Percentiles rank a stretch among this genome's conserved stretches.
These are phyloP conservation scores for Boeremia exigua DNA, from an alignment of 2,329 filamentous ascomycete species.

Conservation along the genomic window DNA sequence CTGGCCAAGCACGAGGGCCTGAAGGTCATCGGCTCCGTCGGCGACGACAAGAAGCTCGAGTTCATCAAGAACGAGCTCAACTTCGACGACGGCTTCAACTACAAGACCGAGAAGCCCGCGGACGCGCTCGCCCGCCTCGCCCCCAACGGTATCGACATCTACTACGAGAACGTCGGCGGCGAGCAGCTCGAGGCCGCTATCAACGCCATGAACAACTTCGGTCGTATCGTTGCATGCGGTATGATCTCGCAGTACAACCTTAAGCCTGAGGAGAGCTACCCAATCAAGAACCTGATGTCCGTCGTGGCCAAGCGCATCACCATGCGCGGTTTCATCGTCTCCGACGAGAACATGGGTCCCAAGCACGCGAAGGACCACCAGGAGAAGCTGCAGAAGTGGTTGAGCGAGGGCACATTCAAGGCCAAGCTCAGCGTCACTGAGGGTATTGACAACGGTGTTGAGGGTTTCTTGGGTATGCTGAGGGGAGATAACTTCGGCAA, in stretches of 20 bases:
- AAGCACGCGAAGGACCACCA: slow-evolving; percentile 74
- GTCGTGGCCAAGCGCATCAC: slow-evolving; percentile 72
- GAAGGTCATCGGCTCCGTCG: slow-evolving; percentile 79
- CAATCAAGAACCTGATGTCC: slow-evolving; percentile 69
- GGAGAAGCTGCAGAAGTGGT: slow-evolving; percentile 76
- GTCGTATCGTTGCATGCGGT: slow-evolving; percentile 66
- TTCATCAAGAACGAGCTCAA: slow-evolving; percentile 73
- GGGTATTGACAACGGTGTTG: slow-evolving; percentile 77
- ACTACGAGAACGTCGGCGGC: slow-evolving; percentile 81
- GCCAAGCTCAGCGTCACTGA: slow-evolving; percentile 70
- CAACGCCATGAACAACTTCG: slow-evolving; percentile 66
- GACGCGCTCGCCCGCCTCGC: slow-evolving; percentile 74
- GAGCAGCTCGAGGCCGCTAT: slow-evolving; percentile 75
- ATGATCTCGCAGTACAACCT: slow-evolving; percentile 83
- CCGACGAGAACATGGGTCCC: slow-evolving; percentile 68
- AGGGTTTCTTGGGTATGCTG: slow-evolving; percentile 77
- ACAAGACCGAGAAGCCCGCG: slow-evolving; percentile 77
- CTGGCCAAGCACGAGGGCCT: slow-evolving; percentile 82
- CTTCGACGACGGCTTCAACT: slow-evolving; percentile 83
- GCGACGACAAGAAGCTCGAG: slow-evolving; percentile 78
- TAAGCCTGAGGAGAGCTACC: slow-evolving; percentile 63
- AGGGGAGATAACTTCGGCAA: slow-evolving; percentile 86
- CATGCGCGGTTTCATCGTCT: slow-evolving; percentile 79
- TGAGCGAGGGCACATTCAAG: slow-evolving; percentile 77
- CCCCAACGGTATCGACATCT: slow-evolving; percentile 80